Base-by-base conservation (phyloP, 2,329 filamentous ascomycete species). In the Diaporthe sp. region DNA sequence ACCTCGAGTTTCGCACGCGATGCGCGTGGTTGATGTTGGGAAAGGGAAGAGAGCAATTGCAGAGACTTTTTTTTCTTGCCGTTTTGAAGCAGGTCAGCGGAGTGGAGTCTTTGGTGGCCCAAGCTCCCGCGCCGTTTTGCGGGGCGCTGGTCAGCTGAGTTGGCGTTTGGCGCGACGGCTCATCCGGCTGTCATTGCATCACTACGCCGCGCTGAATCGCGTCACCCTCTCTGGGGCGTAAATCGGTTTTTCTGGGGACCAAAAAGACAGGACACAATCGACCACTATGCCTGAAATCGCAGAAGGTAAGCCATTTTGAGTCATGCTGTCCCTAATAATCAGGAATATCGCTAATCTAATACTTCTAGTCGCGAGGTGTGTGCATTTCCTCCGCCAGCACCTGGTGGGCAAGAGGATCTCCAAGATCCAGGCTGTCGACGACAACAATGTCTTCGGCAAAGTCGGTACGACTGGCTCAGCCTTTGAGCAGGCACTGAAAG, bases 381-480 rank as follows among this genome's bases (percentile, higher is more conserved):
- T 97, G 68, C 94, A 98, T 83, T 97, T 93, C 82, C 91, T 99
- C 53, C 92, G 92, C 76, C 92, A 94, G 78, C 91, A 95, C 83
- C 89, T 98, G n/a, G 93, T 97, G 39, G 95, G 95, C 74, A 97
- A 95, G 85, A 94, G 89, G 13, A 92, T 99, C 76, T 86, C 89
- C 63, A 90, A 89, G 55, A 93, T 94, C 73, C 87, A 90, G 34
- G 93, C 94, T 17, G 89, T 93, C 77, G 93, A 98, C 80, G 96
- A 99, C 85, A 87, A 88, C 79, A 96, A 94, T 81, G 90, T 99
- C 8, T 99, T 96, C 84, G 95, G 96, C 79, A 98, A 98, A 85
- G 95, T 92, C 28, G 95, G 96, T 42, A 97, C 94, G 0, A 94
- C 90, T 25, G 94, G 93, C 0, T 84, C 90, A 0, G 93, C 93